Evolutionary conservation across 345 rosid genomes (phyloP).

Genomic region (Gossypium sturtianum): DNA sequence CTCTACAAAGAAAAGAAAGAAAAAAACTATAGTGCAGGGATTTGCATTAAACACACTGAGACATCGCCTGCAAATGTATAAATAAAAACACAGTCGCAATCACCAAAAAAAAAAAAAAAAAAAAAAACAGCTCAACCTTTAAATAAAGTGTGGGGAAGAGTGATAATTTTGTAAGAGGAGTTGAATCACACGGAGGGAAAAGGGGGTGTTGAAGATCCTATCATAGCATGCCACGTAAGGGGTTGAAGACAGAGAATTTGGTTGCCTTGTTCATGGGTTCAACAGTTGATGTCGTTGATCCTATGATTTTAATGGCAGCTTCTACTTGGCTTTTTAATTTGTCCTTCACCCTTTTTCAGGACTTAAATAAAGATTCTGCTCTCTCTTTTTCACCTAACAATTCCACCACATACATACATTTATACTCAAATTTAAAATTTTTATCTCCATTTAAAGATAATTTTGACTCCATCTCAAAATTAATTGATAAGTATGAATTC

Average conservation of each 20-base stretch:
- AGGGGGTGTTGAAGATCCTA: not conserved
- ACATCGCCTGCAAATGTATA: not conserved
- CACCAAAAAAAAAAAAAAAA: not conserved
- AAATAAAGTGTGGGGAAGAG: not conserved
- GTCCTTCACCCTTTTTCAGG: no score
- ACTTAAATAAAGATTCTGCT: no score
- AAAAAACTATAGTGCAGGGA: not conserved
- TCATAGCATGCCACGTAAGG: conserved; percentile 1
- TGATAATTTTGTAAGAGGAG: not conserved
- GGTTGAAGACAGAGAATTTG: not conserved
- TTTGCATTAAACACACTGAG: not conserved
- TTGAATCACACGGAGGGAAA: not conserved
- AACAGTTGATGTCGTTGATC: not conserved
- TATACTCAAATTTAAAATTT: no score
- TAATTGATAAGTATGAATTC: no score
- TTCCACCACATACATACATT: no score
- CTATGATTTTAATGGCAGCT: not conserved
- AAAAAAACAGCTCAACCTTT: not conserved
- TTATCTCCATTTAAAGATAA: no score
- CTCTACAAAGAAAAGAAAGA: not conserved
- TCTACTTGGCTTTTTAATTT: not conserved
- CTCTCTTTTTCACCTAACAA: no score
- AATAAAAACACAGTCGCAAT: not conserved
- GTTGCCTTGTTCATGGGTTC: not conserved
- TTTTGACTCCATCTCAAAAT: no score